A percentile compares a stretch with the other conserved stretches of the same genome.
Conservation (phyloP, 1,139 yeast species). For the Saccharomycopsis hybrid region DNA sequence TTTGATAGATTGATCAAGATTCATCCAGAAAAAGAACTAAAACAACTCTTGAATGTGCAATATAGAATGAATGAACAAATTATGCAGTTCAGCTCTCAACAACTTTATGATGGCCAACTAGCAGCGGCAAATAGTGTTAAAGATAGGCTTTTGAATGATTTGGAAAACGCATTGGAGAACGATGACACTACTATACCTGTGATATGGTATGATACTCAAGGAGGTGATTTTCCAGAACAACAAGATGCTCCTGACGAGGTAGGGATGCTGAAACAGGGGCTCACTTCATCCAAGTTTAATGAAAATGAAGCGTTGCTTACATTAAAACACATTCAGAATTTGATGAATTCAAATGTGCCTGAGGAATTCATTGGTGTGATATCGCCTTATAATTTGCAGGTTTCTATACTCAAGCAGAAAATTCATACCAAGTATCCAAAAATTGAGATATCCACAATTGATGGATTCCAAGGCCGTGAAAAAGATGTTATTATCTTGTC, state of each 20-base stretch:
- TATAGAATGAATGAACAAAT: conserved; percentile 80
- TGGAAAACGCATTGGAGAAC: conserved; percentile 42
- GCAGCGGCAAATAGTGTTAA: conserved; percentile 59
- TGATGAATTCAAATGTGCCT: conserved; percentile 43
- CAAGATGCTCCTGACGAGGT: no score
- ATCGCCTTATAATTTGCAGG: conserved; percentile 89
- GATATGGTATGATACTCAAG: conserved; percentile 89
- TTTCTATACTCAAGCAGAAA: conserved; percentile 48
- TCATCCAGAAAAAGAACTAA: conserved; percentile 43
- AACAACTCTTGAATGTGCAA: conserved; percentile 60
- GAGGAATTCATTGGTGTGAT: conserved; percentile 67
- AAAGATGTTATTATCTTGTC: conserved; percentile 80
- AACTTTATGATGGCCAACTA: conserved; percentile 57
- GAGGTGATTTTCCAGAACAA: conserved; percentile 71
- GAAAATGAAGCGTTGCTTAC: conserved; percentile 67
- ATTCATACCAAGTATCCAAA: conserved; percentile 45
- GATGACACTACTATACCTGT: conserved; percentile 42
- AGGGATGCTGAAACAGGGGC: no score
- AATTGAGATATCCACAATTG: conserved; percentile 80
- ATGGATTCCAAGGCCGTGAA: conserved; percentile 90
- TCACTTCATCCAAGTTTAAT: conserved; percentile 36
- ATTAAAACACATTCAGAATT: conserved; percentile 43
- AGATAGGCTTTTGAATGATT: conserved; percentile 45
- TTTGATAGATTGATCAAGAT: conserved; percentile 66
- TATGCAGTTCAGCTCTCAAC: conserved; percentile 71